Evolutionary conservation across 305 asterid species (phyloP).

Genomic region (Fraxinus xanthoxyloides): DNA sequence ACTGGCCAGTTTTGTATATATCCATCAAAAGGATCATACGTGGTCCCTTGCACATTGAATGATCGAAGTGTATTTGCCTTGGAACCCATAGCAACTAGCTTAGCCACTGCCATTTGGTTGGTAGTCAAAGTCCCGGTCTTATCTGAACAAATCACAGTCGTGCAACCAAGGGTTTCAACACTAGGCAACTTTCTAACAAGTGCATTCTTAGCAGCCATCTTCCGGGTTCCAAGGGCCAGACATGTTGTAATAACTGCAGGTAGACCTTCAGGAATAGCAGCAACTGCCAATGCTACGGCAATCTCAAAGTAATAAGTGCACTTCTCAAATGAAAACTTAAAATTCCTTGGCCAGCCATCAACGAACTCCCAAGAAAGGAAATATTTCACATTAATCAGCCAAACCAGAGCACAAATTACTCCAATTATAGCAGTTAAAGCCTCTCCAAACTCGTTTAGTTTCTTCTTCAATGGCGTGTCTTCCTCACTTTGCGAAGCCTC

Average conservation of each 20-base stretch:
- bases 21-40: slow-evolving; percentile 83
- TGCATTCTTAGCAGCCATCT: slow-evolving; percentile 99
- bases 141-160: slow-evolving; percentile 97
- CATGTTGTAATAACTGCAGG: slow-evolving; percentile 99
- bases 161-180: slow-evolving; percentile 98
- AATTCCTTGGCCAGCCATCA: slow-evolving; percentile 93
- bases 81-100: slow-evolving; percentile 79
- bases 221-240: slow-evolving; percentile 96
- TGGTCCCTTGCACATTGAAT: slow-evolving; percentile 78
- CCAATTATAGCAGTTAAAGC: slow-evolving; percentile 81
- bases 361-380: slow-evolving; percentile 91
- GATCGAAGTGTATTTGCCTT: slow-evolving; percentile 43
- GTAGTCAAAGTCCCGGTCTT: slow-evolving; percentile 96
- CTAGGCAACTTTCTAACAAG: slow-evolving; percentile 98
- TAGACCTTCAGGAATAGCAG: slow-evolving; percentile 84
- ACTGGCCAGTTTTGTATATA: slow-evolving; percentile 64
- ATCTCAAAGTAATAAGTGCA: slow-evolving; percentile 99
- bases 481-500: slow-evolving; percentile 87
- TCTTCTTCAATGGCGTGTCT: slow-evolving; percentile 97
- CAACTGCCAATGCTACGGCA: slow-evolving; percentile 98
- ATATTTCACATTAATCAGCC: slow-evolving; percentile 92
- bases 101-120: slow-evolving; percentile 94
- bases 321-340: slow-evolving; percentile 93
- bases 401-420: slow-evolving; percentile 73
- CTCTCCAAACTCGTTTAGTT: slow-evolving; percentile 95